phyloP scores from a whole-genome alignment of 2,329 filamentous ascomycete species.

The Penicillium sp. region DNA sequence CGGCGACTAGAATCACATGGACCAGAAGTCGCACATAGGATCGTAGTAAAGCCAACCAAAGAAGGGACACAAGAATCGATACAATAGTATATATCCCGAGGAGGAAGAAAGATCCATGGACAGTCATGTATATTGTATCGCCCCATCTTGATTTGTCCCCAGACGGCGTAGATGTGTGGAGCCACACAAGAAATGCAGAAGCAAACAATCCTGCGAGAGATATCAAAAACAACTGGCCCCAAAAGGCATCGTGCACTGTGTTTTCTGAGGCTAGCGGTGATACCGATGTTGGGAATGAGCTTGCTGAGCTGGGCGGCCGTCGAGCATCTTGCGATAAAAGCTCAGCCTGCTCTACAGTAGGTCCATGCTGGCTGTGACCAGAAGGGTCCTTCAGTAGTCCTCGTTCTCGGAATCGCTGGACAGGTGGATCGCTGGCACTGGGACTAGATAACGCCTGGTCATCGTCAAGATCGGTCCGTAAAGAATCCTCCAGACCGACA shows the following conservation, averaged over 20 bases:
- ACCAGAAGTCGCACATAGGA: conserved; percentile 87
- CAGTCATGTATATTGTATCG: conserved; percentile 89
- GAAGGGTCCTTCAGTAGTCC: conserved; percentile 41
- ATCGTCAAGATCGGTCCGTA: conserved; percentile 48
- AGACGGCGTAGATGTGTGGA: conserved; percentile 75
- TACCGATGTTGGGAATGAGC: conserved; percentile 57
- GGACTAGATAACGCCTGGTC: conserved; percentile 44
- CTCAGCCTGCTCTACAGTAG: conserved; percentile 54
- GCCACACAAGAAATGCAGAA: conserved; percentile 82
- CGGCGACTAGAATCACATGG: conserved; percentile 74
- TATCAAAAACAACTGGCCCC: conserved; percentile 86
- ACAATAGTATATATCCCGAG: conserved; percentile 88
- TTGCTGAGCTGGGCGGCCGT: conserved; percentile 50
- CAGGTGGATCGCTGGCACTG: conserved; percentile 50
- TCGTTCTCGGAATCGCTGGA: conserved; percentile 56
- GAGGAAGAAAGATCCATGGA: conserved; percentile 84
- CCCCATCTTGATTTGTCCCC: conserved; percentile 69
- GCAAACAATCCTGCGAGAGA: conserved; percentile 79
- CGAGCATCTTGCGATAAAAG: conserved; percentile 49
- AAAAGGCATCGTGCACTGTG: conserved; percentile 84
- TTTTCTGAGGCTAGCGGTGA: conserved; percentile 64
- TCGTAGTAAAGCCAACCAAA: conserved; percentile 86
- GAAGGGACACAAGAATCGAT: conserved; percentile 79
- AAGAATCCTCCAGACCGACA: conserved; percentile 72
- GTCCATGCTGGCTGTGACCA: conserved; percentile 42